Percentiles rank a stretch among this genome's conserved stretches.
Evolutionary conservation across 306 rosid species (phyloP).

Genomic region (Macrotyloma uniflorum): DNA sequence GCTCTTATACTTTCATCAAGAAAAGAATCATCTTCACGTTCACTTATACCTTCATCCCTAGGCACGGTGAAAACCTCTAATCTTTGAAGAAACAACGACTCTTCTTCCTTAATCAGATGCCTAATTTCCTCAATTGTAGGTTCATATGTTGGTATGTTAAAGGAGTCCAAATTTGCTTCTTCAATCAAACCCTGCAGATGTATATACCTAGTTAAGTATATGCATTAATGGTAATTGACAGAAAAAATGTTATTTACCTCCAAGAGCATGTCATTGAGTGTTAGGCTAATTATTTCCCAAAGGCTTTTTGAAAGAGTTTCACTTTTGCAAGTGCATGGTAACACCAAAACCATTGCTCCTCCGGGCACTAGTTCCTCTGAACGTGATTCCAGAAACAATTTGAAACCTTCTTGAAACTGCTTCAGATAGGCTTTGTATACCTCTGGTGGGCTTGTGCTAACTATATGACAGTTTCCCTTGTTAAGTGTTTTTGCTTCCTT

Average conservation of each 20-base stretch:
- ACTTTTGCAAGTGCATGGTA: constrained; percentile 30
- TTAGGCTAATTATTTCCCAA: background rate
- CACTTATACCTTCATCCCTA: constrained; percentile 30
- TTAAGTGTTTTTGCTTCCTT: background rate
- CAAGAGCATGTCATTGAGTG: constrained; percentile 44
- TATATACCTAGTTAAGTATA: too few species aligned
- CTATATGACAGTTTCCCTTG: constrained; percentile 7
- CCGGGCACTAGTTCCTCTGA: constrained; percentile 47
- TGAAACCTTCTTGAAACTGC: constrained; percentile 51
- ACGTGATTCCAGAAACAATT: constrained; percentile 44
- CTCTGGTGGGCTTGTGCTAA: constrained; percentile 40
- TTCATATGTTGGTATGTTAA: constrained; percentile 12
- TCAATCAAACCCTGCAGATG: constrained; percentile 25
- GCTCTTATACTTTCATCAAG: constrained; percentile 24
- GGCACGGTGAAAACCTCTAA: background rate
- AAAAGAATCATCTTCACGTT: background rate
- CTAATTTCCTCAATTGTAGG: constrained; percentile 18
- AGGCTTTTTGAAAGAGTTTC: background rate
- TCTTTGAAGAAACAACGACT: constrained; percentile 7
- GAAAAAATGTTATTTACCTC: constrained; percentile 35
- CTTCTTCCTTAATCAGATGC: constrained; percentile 22
- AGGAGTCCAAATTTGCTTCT: constrained; percentile 26
- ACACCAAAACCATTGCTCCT: constrained; percentile 51
- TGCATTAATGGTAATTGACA: background rate
- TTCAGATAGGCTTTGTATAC: constrained; percentile 41